A percentile compares a stretch with the other conserved stretches of the same genome.
These are phyloP conservation scores for Pseudocercospora fijiensis DNA, from an alignment of 2,329 filamentous ascomycete species.

Conservation along the genomic window DNA sequence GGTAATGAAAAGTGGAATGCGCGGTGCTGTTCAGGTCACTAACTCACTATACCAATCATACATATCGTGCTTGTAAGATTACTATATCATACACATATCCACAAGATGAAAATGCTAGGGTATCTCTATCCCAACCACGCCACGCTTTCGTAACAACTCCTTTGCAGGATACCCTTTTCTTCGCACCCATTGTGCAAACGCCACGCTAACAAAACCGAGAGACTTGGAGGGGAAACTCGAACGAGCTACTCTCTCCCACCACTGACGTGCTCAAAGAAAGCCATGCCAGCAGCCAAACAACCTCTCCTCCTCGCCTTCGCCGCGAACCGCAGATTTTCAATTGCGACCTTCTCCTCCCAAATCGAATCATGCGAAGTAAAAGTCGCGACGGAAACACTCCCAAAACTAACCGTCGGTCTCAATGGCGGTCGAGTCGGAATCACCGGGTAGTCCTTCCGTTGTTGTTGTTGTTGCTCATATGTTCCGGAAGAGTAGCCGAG, in stretches of 20 bases:
- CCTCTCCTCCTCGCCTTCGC: background rate
- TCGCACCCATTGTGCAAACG: background rate
- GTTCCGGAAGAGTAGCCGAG: slow-evolving; percentile 24
- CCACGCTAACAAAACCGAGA: background rate
- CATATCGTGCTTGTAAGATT: background rate
- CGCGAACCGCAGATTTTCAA: too few relatives aligned
- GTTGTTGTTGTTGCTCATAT: slow-evolving; percentile 6
- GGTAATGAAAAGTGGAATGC: too few relatives aligned
- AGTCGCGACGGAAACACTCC: slow-evolving; percentile 19
- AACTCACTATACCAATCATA: background rate
- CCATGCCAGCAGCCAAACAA: too few relatives aligned
- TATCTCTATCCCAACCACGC: background rate
- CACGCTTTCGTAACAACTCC: background rate
- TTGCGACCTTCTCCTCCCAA: slow-evolving; percentile 14
- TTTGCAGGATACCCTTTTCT: background rate
- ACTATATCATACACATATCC: background rate
- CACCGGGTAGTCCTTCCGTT: slow-evolving; percentile 15
- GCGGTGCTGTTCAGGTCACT: too few relatives aligned
- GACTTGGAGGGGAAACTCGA: too few relatives aligned
- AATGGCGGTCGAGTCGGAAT: slow-evolving; percentile 22
- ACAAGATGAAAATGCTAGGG: background rate
- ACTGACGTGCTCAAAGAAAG: too few relatives aligned
- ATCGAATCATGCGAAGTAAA: slow-evolving; percentile 20
- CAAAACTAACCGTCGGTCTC: slow-evolving; percentile 23
- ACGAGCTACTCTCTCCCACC: too few relatives aligned